Evolutionary conservation across 177 flowering plant species (phyloP), one percentile per base, ranked within the genome.

Genomic region (Telopea speciosissima): DNA sequence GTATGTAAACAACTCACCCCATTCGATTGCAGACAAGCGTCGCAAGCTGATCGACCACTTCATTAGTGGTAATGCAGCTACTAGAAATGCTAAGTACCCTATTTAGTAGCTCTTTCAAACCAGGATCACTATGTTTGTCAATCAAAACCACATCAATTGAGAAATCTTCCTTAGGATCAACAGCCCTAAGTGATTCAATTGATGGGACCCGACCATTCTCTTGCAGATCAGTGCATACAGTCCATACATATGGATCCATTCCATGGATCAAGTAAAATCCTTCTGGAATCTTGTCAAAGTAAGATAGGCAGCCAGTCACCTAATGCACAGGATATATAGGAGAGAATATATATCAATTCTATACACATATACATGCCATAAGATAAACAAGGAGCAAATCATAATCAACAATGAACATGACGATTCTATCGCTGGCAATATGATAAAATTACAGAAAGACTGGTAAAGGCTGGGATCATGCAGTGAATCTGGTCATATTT

Each of bases 281-380:
- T 87, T 95, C 97, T 54, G 93, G 97, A 73, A 93, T 74, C 80
- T 83, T 90, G 77, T 93, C 98, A 64, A 74, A 84, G 79, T 95
- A 95, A 63, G 98, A 95, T 58, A 95, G 80, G 78, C 94, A 88
- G 60, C 99, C 98, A 85, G 84, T 95, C 66, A 90, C 95, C 98
- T 95, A 84, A 77, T 67, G 74, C 72, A 80, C 17, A 74, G 65
- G 58, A 72, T 54, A 52, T 52, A 52, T 14, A 52, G 6, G 3
- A 19, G 58, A 16, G 19, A 52, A 19, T 5, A 3, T 3, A 52
- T 14, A 52, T 52, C 58, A 52, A 19, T 14, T 52, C n/a, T 52
- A 14, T 11, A 36, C 40, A 36, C 9, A 52, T 52, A 14, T 49
- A 11, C 56, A 49, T 4, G 19, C n/a, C 58, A 52, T 52, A 52